A percentile compares a stretch with the other conserved stretches of the same genome.
Conservation (phyloP, 768 basidiomycete species). For the Mycena olivaceomarginata region DNA sequence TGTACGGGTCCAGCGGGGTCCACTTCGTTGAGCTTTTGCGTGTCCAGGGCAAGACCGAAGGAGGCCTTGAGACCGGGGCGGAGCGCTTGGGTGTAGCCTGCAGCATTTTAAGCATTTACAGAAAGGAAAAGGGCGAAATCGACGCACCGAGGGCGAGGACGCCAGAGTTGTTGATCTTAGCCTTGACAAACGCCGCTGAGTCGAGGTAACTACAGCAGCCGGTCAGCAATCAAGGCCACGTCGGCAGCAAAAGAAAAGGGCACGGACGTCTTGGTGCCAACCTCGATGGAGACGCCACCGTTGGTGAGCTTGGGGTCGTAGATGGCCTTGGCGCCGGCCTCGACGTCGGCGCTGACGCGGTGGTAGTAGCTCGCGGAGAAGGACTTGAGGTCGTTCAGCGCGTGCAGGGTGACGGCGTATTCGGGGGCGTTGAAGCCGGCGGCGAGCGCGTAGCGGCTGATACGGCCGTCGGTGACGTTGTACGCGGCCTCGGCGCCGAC, state of each 20-base stretch:
- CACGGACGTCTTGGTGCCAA: conserved; percentile 93
- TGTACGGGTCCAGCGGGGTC: conserved; percentile 80
- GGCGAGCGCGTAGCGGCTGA: conserved; percentile 94
- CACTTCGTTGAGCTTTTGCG: conserved; percentile 90
- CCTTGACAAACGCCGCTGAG: conserved; percentile 94
- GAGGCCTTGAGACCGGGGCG: conserved; percentile 95
- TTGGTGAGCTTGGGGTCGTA: conserved; percentile 96
- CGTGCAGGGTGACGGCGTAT: conserved; percentile 95
- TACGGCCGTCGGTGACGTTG: conserved; percentile 95
- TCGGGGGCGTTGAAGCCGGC: conserved; percentile 97
- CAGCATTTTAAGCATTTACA: conserved; percentile 39
- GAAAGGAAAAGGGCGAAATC: conserved; percentile 10
- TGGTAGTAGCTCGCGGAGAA: conserved; percentile 99
- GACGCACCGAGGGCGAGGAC: conserved; percentile 86
- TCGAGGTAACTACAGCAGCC: conserved; percentile 80
- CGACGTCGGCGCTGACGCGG: conserved; percentile 92
- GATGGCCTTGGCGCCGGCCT: conserved; percentile 97
- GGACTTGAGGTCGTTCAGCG: conserved; percentile 94
- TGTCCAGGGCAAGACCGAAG: conserved; percentile 97
- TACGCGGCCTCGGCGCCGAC: conserved; percentile 97
- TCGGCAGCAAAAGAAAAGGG: conserved; percentile 45
- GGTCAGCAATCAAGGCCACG: conserved; percentile 12
- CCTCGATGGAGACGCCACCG: conserved; percentile 92
- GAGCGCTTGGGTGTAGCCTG: conserved; percentile 94
- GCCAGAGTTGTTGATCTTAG: conserved; percentile 98